Base-by-base conservation (phyloP, 2,329 filamentous ascomycete genomes). In the Lasiodiplodia sp. region DNA sequence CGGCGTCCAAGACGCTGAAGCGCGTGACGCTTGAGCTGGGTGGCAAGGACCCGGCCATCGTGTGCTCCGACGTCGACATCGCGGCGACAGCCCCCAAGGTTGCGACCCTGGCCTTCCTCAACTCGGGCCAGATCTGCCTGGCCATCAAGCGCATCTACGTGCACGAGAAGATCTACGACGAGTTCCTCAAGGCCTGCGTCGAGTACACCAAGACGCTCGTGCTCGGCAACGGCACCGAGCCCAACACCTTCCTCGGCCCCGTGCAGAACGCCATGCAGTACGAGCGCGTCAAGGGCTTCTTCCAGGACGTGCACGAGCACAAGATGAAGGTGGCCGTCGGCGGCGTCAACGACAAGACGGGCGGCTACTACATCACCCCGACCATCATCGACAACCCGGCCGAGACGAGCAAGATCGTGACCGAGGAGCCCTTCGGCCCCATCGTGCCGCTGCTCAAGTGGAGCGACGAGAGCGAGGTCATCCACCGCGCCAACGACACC, bases 251-350 rank as follows among this genome's bases (percentile, higher is more conserved):
- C 49, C 83, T 88, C 68, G 86, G 88, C 0, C 90, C 90, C 0
- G 78, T 91, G 3, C 88, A 89, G 70, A 92, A 92, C 77, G 78
- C 83, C 71, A 86, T 88, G 84, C 90, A 92, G 77, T 91, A 84
- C 74, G 86, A 90, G 62, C 85, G 84, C 31, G 87, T 89, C 31
- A 86, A 85, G 73, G 76, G 80, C 14, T 84, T 89, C 70, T 83
- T 91, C 67, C 81, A 82, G 8, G 86, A 89, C 66, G 87, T 85
- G 68, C 82, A 85, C 72, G 80, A 82, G 70, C 84, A 86, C 51
- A 85, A 86, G 62, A 85, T 86, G 72, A 83, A 84, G n/a, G 81
- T 87, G 58, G 84, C 84, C 1, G 73, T 83, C n/a, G 87, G 85
- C 14, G 87, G 86, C 56, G 76, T 81, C 40, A n/a, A 72, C 7